Evolutionary conservation across 352 stramenopile species (phyloP).

Genomic region (Globisporangium alternatum): DNA sequence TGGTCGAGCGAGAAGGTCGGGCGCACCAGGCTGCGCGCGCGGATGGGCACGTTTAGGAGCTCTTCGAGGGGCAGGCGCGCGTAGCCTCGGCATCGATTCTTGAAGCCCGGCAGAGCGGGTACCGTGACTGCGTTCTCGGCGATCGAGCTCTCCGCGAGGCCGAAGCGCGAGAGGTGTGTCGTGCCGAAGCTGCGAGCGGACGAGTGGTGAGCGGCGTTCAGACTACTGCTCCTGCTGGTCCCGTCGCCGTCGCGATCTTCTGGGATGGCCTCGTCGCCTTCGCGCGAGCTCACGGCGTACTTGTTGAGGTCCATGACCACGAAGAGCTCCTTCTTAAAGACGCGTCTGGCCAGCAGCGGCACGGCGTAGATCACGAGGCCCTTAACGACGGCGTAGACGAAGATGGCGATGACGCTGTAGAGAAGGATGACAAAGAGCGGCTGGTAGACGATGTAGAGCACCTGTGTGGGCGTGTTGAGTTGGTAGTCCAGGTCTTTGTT

Average conservation of each 20-base stretch:
- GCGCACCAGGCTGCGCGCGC: neutral
- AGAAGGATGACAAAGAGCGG: slow-evolving; percentile 14
- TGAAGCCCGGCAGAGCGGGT: neutral
- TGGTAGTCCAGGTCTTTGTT: slow-evolving; percentile 10
- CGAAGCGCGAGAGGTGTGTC: slow-evolving; percentile 4
- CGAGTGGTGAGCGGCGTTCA: neutral
- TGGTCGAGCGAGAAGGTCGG: slow-evolving; percentile 7
- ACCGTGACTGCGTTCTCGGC: neutral
- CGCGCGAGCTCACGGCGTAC: neutral
- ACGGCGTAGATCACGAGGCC: slow-evolving; percentile 5
- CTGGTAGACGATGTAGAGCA: slow-evolving; percentile 20
- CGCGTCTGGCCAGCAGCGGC: neutral
- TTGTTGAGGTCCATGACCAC: neutral
- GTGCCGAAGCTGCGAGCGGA: slow-evolving; percentile 1
- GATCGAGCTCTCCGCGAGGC: slow-evolving; percentile 2
- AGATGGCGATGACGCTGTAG: slow-evolving; percentile 20
- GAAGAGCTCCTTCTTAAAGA: slow-evolving; percentile 12
- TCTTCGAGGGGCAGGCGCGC: slow-evolving; percentile 8
- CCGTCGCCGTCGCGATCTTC: neutral
- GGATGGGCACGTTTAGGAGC: slow-evolving; percentile 11
- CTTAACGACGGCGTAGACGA: slow-evolving; percentile 13
- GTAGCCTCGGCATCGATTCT: slow-evolving; percentile 10
- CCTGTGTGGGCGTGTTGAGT: slow-evolving; percentile 8
- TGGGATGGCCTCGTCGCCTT: neutral
- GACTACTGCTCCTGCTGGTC: neutral